Evolutionary conservation across 1,284 basidiomycete species (phyloP).

Genomic region (Ceratobasidium sp.): DNA sequence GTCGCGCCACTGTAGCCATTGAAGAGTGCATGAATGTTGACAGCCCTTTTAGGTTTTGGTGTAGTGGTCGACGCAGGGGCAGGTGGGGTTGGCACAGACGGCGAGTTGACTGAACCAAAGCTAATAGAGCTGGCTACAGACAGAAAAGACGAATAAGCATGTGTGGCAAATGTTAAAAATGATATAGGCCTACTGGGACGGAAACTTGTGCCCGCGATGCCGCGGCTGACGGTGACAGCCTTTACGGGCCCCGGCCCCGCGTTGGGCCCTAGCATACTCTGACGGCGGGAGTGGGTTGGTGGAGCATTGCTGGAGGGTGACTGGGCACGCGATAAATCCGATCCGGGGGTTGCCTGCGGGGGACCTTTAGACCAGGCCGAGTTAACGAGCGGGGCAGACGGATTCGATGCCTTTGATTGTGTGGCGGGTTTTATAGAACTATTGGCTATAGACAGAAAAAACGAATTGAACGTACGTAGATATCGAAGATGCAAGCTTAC

Average conservation of each 20-base stretch:
- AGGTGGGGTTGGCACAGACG: conserved; percentile 15
- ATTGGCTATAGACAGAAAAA: neutral
- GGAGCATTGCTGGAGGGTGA: conserved; percentile 26
- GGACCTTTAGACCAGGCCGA: conserved; percentile 29
- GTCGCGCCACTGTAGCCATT: conserved; percentile 8
- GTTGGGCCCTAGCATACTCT: conserved; percentile 2
- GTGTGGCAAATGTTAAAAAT: neutral
- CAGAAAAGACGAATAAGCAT: neutral
- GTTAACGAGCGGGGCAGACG: conserved; percentile 27
- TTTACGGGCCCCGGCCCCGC: conserved; percentile 22
- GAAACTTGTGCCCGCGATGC: conserved; percentile 12
- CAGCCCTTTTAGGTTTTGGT: conserved; percentile 41
- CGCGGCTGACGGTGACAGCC: conserved; percentile 8
- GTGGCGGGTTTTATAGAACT: conserved; percentile 25
- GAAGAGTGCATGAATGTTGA: conserved; percentile 53
- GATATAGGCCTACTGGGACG: neutral
- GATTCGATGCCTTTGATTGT: conserved; percentile 25
- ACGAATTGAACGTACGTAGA: too few relatives aligned
- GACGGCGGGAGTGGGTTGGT: conserved; percentile 7
- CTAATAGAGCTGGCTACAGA: conserved; percentile 19
- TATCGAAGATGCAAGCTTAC: neutral
- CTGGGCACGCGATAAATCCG: conserved; percentile 24
- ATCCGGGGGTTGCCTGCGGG: neutral
- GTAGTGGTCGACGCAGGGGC: conserved; percentile 4
- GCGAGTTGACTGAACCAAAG: conserved; percentile 16